Base-by-base conservation (phyloP, 202 grass and related monocot species). In the Panicum hallii region DNA sequence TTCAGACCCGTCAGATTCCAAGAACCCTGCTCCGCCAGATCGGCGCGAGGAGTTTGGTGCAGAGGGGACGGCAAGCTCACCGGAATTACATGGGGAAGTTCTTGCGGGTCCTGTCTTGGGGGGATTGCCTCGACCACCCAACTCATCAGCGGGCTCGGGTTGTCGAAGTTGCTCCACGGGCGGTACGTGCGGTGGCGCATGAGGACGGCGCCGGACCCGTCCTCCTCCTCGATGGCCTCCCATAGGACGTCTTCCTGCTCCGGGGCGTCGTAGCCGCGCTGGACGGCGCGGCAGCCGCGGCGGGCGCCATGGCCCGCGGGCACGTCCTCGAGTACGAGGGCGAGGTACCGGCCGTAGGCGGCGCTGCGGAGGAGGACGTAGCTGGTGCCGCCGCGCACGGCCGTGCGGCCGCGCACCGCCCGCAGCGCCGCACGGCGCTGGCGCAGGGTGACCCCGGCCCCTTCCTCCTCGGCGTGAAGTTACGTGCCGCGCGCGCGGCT, bases 301-400 rank as follows among this genome's bases (percentile, higher is more conserved):
- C 16, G n/a, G 10, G 49, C 3, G 13, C 49, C 6, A 26, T 12
- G 28, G 14, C 23, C 11, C 57, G 23, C 23, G 6, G 30, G 12
- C 23, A 50, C 23, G 15, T 10, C 9, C 7, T 4, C 5, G 58
- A 0, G 8, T 15, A 38, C 42, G 60, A 15, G 45, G 30, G 62
- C 49, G 63, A 77, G 82, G 82, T 84, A 68, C 9, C 30, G 20
- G 57, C 70, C 81, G 32, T 41, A 26, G 32, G 80, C 68, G 68
- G 67, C 40, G 79, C 22, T 28, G 52, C n/a, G 17, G 54, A 72
- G 67, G 54, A 83, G 57, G 58, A 53, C 30, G 70, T 6, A 49
- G 12, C 0, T 6, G n/a, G 1, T 1, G 50, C 10, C 15, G 52
- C 10, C 2, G 50, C 16, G 52, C n/a, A 10, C 2, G 2, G 30